Base-by-base conservation (phyloP, 805 yeast genomes). In the Cyberlindnera sargentensis region DNA sequence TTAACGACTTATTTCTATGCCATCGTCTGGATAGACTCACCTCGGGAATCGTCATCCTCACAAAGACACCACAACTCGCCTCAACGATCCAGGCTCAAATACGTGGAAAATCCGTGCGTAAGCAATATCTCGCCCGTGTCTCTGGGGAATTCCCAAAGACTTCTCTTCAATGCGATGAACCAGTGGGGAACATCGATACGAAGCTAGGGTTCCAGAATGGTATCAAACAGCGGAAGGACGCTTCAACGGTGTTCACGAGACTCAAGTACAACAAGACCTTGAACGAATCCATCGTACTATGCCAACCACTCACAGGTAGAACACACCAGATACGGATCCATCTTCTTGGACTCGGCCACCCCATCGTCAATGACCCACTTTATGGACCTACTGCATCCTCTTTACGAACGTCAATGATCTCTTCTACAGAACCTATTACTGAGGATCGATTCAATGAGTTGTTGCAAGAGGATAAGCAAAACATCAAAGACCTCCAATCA, bases 271-370 rank as follows among this genome's bases (percentile, higher is more conserved):
- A 51, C 35, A 39, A 45, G 7, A 31, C 66, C 60, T 40, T 68
- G 4, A 39, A 56, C 28, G 46, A 53, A 25, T 52, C 57, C 3
- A 70, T 93, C 28, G 96, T 93, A 4, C 70, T 79, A 40, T 91
- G 98, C 61, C 74, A 68, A 43, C 99, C 99, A 1, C 65, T 76
- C 9, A 91, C 99, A 0, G 99, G 99, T 0, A 71, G 99, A 56
- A 88, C 97, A 0, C 99, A 93, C 61, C 99, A 93, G 60, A 89
- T 93, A 36, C 68, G 99, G 44, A 95, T 93, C 1, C 99, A 93
- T 66, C 65, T 93, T 45, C 96, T 90, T 62, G 82, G 70, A 51
- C 55, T 93, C 15, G 96, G 96, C 0, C 73, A 70, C 56, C 96
- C 99, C 0, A 93, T 91, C 36, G 86, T 84, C 3, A 90, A 91